A percentile compares a stretch with the other conserved stretches of the same genome.
Conservation (phyloP, 2,329 filamentous ascomycete genomes). For the Hymenoscyphus linearis region DNA sequence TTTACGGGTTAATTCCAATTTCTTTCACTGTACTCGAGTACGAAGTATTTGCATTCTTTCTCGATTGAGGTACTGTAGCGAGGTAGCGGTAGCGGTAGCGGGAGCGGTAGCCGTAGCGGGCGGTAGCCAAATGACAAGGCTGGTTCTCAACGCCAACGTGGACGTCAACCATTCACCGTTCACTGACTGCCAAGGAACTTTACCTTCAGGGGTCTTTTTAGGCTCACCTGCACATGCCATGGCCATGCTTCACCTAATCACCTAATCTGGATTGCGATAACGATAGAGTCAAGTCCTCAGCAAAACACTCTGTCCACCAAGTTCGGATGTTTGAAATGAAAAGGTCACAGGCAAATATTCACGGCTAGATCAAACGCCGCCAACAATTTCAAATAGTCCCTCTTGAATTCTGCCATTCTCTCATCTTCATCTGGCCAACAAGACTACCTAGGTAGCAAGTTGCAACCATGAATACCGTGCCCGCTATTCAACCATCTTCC, state of each 20-base stretch:
- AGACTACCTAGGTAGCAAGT: background rate
- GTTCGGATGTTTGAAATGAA: background rate
- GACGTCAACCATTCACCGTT: background rate
- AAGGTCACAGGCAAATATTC: slow-evolving; percentile 1
- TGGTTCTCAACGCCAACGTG: too few species aligned
- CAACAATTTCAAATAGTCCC: background rate
- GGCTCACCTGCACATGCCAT: background rate
- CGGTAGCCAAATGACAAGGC: too few species aligned
- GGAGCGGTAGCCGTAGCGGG: too few species aligned
- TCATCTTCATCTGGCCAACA: background rate
- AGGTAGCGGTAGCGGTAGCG: too few species aligned
- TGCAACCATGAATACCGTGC: slow-evolving; percentile 77
- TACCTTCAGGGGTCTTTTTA: background rate
- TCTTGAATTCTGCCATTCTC: background rate
- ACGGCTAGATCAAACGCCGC: background rate
- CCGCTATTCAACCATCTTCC: slow-evolving; percentile 72
- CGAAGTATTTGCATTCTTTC: too few species aligned
- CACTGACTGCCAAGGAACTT: background rate
- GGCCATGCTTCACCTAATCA: too few species aligned
- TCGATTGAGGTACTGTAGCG: too few species aligned
- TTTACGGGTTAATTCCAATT: too few species aligned
- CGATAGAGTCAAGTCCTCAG: background rate
- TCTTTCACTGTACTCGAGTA: too few species aligned
- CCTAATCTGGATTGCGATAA: background rate
- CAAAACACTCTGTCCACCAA: background rate